These are phyloP conservation scores for Trypanosoma boissoni DNA, from an alignment of 208 protist species.

Conservation along the genomic window DNA sequence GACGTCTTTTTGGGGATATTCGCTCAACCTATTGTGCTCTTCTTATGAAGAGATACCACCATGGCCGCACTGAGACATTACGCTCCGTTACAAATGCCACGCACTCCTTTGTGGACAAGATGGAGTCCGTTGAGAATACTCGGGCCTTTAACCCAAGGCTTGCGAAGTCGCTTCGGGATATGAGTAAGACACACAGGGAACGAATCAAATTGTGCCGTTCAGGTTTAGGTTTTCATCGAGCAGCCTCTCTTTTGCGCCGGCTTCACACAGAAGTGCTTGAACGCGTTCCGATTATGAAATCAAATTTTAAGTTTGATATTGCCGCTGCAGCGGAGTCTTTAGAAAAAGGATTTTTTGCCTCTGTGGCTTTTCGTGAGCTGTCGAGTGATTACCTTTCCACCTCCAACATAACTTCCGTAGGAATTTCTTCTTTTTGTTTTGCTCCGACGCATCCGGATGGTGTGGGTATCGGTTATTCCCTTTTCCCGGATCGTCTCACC, in stretches of 20 bases:
- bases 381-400: conserved; percentile 27
- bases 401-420: conserved; percentile 20
- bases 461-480: conserved; percentile 23
- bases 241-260: conserved; percentile 1
- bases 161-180: conserved; percentile 4
- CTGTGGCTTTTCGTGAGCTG: conserved; percentile 14
- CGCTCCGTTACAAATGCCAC: conserved; percentile 19
- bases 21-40: conserved; percentile 27
- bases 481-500: conserved; percentile 13
- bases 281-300: background rate
- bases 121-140: conserved; percentile 3
- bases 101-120: conserved; percentile 5
- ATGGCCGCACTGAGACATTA: conserved; percentile 23
- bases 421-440: conserved; percentile 24
- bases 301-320: conserved; percentile 5
- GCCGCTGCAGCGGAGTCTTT: background rate
- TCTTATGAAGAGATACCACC: conserved; percentile 25
- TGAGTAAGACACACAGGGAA: conserved; percentile 9
- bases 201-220: conserved; percentile 12
- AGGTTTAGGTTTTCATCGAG: conserved; percentile 22
- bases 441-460: conserved; percentile 13
- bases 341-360: conserved; percentile 21
- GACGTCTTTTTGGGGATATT: conserved; percentile 23
- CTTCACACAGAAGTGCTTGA: conserved; percentile 19
- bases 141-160: conserved; percentile 3